Base-by-base conservation (phyloP, 192 early-diverging fungal genomes). In the Jimgerdemannia lactiflua region DNA sequence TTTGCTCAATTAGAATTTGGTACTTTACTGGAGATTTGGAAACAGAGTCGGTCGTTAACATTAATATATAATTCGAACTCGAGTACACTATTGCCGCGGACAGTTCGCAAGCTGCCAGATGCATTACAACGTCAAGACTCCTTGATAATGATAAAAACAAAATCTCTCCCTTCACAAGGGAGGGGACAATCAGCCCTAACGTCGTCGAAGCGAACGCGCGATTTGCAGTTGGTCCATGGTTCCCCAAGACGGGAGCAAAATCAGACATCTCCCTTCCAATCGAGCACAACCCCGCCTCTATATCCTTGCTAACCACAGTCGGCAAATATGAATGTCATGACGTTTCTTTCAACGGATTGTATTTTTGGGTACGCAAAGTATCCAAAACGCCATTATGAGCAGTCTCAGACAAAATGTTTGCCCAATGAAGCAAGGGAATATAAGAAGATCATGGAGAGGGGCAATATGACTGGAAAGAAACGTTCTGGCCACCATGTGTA, bases 401-500 rank as follows among this genome's bases (percentile, higher is more conserved):
- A 78, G 73, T 43, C 44, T 72, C 2, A 7, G 39, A 6, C 72
- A 17, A n/a, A 69, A 44, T 19, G 69, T 20, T 71, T 71, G 0
- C 59, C 73, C 14, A 72, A 72, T n/a, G 77, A 78, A 29, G 77
- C 77, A 0, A 44, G 77, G 4, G 43, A 74, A 14, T 73, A 71
- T 65, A 66, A 77, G 18, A 80, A 86, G 64, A 72, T 43, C 20
- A 81, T 81, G 14, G 76, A 82, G 49, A 81, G n/a, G 79, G 42
- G 84, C 84, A 9, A 82, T 80, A 54, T 43, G 81, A 41, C 77
- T 83, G 54, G 83, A 86, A 42, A 81, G 81, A 14, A 83, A 86
- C 69, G 83, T 86, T 67, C 63, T 86, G 65, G 84, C 84, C 59
- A 86, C 83, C 71, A 86, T 86, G 84, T 83, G 84, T 77, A 77